Evolutionary conservation across 768 basidiomycete genomes (phyloP).

Genomic region (Boletus sensibilis): DNA sequence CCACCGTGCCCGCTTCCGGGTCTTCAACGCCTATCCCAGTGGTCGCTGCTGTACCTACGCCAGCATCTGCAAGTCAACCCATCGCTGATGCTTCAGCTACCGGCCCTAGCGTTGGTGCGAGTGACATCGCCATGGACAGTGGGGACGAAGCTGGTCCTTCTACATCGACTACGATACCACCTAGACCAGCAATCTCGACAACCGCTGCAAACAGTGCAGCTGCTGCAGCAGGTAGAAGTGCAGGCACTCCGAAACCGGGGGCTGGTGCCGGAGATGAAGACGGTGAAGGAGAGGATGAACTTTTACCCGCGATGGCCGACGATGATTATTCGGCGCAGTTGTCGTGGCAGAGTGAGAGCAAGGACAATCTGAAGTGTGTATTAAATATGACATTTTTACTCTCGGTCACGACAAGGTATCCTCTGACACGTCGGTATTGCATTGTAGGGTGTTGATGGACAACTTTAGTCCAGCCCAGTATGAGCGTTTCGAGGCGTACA

Average conservation of each 20-base stretch:
- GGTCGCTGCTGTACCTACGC: not conserved
- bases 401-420: not conserved
- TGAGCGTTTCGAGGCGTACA: conserved; percentile 86
- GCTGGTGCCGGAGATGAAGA: conserved; percentile 39
- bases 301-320: conserved; percentile 83
- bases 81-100: not conserved
- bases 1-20: conserved; percentile 8
- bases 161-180: not conserved
- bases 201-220: not conserved
- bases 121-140: conserved; percentile 14
- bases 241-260: conserved; percentile 14
- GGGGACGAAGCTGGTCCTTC: conserved; percentile 23
- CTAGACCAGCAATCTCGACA: not conserved
- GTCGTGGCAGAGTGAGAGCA: conserved; percentile 84
- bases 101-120: not conserved
- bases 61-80: conserved; percentile 10
- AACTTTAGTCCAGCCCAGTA: conserved; percentile 83
- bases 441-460: conserved; percentile 79
- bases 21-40: conserved; percentile 15
- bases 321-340: conserved; percentile 84
- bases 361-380: conserved; percentile 78
- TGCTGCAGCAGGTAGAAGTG: not conserved
- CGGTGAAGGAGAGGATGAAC: conserved; percentile 76
- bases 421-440: not conserved
- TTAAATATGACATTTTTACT: conserved; percentile 1